Evolutionary conservation across 2,329 filamentous ascomycete genomes (phyloP), one percentile per base, ranked within the genome.

Genomic region (Bipolaris gigantea): DNA sequence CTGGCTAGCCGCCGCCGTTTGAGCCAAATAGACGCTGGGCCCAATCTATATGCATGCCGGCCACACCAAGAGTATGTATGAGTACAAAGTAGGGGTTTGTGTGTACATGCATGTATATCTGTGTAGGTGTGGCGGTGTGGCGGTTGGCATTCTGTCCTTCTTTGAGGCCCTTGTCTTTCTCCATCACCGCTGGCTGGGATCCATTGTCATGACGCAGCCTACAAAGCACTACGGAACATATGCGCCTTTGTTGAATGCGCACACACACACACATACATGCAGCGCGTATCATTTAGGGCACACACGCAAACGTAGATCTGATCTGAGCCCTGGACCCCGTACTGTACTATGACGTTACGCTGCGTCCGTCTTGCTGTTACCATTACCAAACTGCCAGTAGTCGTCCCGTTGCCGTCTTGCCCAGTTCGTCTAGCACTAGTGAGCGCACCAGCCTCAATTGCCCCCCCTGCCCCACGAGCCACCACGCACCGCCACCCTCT

Each of bases 291-390:
- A 46, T 44, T 43, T 4, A 13, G 16, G 21, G 21, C 40, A 52
- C 52, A 21, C 35, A 33, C 40, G 49, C 52, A 21, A 40, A 33
- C 40, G 49, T 48, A 41, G 45, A 35, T 19, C 51, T 34, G 39
- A 57, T 57, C 55, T 55, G 38, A 55, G 51, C 50, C 15, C 36
- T 25, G 15, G 19, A 32, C 55, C 55, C 43, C 40, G 48, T 51
- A 16, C 36, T 53, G 48, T 51, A 16, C 36, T 53, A 58, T 58
- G 56, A 58, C 56, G 56, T 58, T 49, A 16, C n/a, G 4, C 21
- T 41, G 15, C 35, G 23, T 50, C 48, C 25, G 32, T 42, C 18
- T 16, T 46, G 36, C 47, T n/a, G n/a, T n/a, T n/a, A n/a, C n/a
- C n/a, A n/a, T n/a, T n/a, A n/a, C n/a, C n/a, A n/a, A n/a, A n/a